Base-by-base conservation (phyloP, 2,329 filamentous ascomycete genomes). In the Fusarium aywerte region DNA sequence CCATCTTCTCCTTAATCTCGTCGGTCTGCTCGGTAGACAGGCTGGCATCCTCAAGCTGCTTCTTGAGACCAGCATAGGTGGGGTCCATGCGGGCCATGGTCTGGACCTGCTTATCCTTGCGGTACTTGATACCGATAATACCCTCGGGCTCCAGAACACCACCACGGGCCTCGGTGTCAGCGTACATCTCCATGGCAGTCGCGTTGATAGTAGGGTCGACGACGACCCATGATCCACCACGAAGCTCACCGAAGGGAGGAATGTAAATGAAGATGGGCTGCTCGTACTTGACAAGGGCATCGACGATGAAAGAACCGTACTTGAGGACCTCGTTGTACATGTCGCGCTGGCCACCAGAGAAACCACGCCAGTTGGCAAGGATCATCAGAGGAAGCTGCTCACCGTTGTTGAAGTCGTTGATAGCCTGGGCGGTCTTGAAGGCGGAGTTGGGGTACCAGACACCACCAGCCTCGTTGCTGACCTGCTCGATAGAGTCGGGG, bases 321-420 rank as follows among this genome's bases (percentile, higher is more conserved):
- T 99, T 99, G 81, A 99, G 89, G 16, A 99, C 96, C 83, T 99
- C 96, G 83, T 98, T 97, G 89, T 96, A 99, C 96, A 99, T 99
- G 82, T 99, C 96, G 73, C 95, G 93, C 83, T 99, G 96, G 69
- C 96, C 96, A 84, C 96, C 96, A 72, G 96, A 99, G 92, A 99
- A 99, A 85, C 96, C 96, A 89, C 96, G 91, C 96, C 96, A 99
- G 87, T 99, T 99, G 82, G 96, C 96, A 68, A 99, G 89, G 78
- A 99, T 99, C 93, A 99, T 98, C 70, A 99, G 84, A 58, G 96
- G 96, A 76, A 99, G 86, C 84, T 99, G 96, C 83, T 99, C 96
- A 78, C 96, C 96, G 71, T 97, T 89, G 88, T 99, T 99, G 88
- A 99, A 99, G 84, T 99, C 96, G 75, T 91, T 93, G 83, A 99